Base-by-base conservation (phyloP, 2,329 filamentous ascomycete species). In the Aspergillus japonicus region DNA sequence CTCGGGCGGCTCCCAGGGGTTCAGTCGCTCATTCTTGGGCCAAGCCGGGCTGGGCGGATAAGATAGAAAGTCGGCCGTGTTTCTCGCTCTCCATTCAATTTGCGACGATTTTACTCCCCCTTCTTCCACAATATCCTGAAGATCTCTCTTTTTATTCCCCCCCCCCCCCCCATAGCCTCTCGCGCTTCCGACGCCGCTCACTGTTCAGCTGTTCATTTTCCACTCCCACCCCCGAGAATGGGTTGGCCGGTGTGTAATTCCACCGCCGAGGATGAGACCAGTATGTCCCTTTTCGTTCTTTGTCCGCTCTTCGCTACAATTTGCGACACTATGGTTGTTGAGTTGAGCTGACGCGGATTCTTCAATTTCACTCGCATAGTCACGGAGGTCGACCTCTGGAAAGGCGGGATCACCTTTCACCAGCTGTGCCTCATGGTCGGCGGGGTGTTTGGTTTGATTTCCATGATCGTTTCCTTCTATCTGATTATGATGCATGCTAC, bases 401-500 rank as follows among this genome's bases (percentile, higher is more conserved):
- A 82, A 68, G 73, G 71, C 56, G 76, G 76, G 52, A 69, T 85
- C 62, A 84, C 81, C 35, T 87, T 87, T 67, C 85, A 87, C 68
- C 72, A 80, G 29, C 74, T 87, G 29, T 82, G 82, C 59, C 77
- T 87, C 50, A 78, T 83, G 54, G 71, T 87, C 48, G 81, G 78
- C 44, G 82, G 80, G 14, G 75, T 78, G 19, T 86, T 86, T 68
- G 81, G 80, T 42, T 64, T 82, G 35, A 72, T 86, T 48, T 80
- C 84, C 3, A 73, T 82, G 35, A 58, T 76, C 12, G 73, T 85
- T 42, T 82, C 84, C 23, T 77, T 83, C 42, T 81, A 78, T 64
- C 75, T 87, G 54, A 84, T 87, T 58, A 75, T 82, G 65, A 76
- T 78, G 62, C 85, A 87, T 76, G 83, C 84, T 2, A 83, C 77